These are phyloP conservation scores for Fraxinus velutina DNA, from an alignment of 305 asterid genomes.

Conservation along the genomic window DNA sequence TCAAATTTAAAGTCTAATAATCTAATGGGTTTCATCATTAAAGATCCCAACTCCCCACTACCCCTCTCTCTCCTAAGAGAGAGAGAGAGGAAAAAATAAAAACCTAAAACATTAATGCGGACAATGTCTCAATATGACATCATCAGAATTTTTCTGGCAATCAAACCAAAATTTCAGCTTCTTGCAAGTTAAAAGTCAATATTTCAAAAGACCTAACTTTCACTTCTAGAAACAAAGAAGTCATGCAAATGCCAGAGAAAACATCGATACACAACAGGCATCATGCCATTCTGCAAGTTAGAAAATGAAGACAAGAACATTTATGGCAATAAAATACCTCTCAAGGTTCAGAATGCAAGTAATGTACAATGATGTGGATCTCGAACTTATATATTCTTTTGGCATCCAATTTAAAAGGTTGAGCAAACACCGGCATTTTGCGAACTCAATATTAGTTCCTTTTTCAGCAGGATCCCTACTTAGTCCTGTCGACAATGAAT, in stretches of 20 bases:
- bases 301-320: constrained; percentile 10
- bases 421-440: constrained; percentile 53
- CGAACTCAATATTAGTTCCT: constrained; percentile 39
- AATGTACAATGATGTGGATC: constrained; percentile 50
- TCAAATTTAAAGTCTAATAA: not conserved
- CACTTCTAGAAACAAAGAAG: not conserved
- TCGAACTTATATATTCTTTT: constrained; percentile 57
- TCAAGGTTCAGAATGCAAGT: constrained; percentile 80
- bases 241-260: not conserved
- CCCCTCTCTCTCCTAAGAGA: not conserved
- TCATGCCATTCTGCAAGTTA: not conserved
- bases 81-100: not conserved
- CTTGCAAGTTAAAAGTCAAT: not conserved
- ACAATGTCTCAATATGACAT: not conserved
- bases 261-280: not conserved
- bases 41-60: not conserved
- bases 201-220: not conserved
- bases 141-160: not conserved
- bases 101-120: not conserved
- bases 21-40: not conserved
- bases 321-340: constrained; percentile 42
- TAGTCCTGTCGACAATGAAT: constrained; percentile 27
- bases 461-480: constrained; percentile 31
- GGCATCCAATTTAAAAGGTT: constrained; percentile 70
- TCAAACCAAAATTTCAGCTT: not conserved